Conservation (phyloP, 306 rosid species). For the Lathyrus tuberosus region DNA sequence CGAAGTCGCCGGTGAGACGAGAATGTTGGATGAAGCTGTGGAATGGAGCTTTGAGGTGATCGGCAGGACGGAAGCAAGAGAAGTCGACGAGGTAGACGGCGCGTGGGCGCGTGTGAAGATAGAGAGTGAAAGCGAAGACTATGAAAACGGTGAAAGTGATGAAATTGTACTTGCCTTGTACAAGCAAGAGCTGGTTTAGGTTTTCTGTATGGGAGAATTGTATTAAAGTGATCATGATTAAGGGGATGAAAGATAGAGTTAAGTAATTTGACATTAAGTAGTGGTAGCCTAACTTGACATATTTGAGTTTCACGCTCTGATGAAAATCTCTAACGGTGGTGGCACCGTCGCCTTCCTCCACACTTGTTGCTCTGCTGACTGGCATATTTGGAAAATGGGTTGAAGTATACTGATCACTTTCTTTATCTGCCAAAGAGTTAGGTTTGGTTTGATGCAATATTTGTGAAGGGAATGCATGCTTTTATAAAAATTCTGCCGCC, state of each 20-base stretch:
- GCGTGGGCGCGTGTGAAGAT: constrained; percentile 55
- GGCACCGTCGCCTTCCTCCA: too few species aligned
- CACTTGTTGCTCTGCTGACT: too few species aligned
- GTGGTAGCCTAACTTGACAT: constrained; percentile 52
- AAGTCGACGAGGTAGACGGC: constrained; percentile 61
- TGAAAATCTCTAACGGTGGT: too few species aligned
- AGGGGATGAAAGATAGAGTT: too few species aligned
- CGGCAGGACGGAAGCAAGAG: constrained; percentile 52
- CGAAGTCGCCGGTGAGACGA: constrained; percentile 49
- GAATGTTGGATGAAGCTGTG: constrained; percentile 57
- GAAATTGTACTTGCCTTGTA: constrained; percentile 48
- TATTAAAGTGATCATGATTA: too few species aligned
- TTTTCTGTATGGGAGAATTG: constrained; percentile 49
- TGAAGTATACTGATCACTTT: too few species aligned
- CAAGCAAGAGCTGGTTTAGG: constrained; percentile 52
- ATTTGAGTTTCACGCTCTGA: too few species aligned
- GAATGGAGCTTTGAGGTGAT: constrained; percentile 37
- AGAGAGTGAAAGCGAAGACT: constrained; percentile 53
- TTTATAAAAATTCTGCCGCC: too few species aligned
- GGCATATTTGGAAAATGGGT: too few species aligned
- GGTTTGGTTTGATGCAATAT: too few species aligned
- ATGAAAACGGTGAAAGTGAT: constrained; percentile 38
- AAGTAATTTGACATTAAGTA: constrained; percentile 53
- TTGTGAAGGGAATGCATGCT: too few species aligned
- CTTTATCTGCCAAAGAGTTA: too few species aligned